Base-by-base conservation (phyloP, 352 stramenopile species). In the Pythium folliculosum region DNA sequence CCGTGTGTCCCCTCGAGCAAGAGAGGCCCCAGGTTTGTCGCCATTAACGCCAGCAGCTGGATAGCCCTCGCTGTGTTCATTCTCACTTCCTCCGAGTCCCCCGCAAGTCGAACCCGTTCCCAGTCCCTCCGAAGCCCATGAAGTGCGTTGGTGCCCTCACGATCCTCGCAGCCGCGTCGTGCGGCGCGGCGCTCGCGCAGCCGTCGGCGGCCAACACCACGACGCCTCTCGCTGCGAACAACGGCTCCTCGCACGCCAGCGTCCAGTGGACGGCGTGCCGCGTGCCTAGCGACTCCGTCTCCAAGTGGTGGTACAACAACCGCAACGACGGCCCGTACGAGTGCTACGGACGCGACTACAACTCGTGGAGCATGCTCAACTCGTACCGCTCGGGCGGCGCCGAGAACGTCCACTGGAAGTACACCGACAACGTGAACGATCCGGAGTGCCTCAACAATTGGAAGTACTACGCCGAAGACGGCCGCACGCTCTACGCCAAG, bases 371-470 rank as follows among this genome's bases (percentile, higher is more conserved):
- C 19, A 69, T 69, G 62, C 32, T 69, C 22, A 63, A 63, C 30
- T 25, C 62, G 37, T 69, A 69, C 45, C 62, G 62, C 13, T 49
- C 52, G 32, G 62, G 62, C 19, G 62, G 62, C 8, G 23, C 27
- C 3, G 14, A 59, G 22, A 22, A 32, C 16, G 30, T 63, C n/a
- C 52, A 69, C 62, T 69, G 62, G 62, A 69, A 62, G 53, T 69
- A 69, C 62, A 63, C 62, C 0, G 47, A 63, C 53, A 38, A 63
- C 53, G 40, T 27, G 25, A 63, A 63, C 47, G 52, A 69, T 27
- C 7, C 21, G 19, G 45, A 16, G 25, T 69, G 62, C 23, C 53
- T 69, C 30, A 32, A n/a, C 1, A 52, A 69, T 44, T 69, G 62
- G 62, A 45, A 35, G 13, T 69, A 69, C 53, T 69, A 69, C 23